Evolutionary conservation across 2,329 filamentous ascomycete species (phyloP).

Genomic region (Stagonosporopsis vannaccii): DNA sequence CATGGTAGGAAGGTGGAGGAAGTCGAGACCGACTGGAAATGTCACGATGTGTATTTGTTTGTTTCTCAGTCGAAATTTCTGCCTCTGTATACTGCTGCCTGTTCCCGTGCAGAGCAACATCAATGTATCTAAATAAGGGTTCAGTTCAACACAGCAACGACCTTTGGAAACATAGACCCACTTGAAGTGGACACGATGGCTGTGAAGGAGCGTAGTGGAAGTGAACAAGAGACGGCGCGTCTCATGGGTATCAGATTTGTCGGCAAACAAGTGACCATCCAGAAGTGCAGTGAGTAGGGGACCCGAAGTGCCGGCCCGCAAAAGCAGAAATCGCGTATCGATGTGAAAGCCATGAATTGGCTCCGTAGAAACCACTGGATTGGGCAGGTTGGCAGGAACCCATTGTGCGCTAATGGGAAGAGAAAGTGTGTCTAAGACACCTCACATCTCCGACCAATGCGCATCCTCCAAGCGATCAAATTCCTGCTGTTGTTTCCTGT

Average conservation of each 20-base stretch:
- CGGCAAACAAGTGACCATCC: conserved; percentile 11
- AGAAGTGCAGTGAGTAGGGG: background rate
- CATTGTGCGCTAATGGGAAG: background rate
- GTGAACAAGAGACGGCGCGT: background rate
- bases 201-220: conserved; percentile 4
- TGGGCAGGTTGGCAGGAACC: too few species aligned
- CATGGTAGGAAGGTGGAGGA: background rate
- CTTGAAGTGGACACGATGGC: background rate
- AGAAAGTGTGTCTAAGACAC: background rate
- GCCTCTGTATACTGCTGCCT: background rate
- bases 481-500: conserved; percentile 29
- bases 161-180: background rate
- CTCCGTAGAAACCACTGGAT: background rate
- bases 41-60: background rate
- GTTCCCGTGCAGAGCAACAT: background rate
- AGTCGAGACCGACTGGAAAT: background rate
- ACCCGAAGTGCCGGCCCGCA: too few species aligned
- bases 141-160: background rate
- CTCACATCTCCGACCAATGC: conserved; percentile 49
- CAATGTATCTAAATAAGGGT: background rate
- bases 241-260: conserved; percentile 14
- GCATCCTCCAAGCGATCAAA: conserved; percentile 42
- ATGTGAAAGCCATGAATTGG: background rate
- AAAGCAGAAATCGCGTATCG: background rate
- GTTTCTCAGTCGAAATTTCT: background rate